Percentiles rank a stretch among this genome's conserved stretches.
These are phyloP conservation scores for Aspergillus affinis DNA, from an alignment of 495 filamentous ascomycete species.

Conservation along the genomic window DNA sequence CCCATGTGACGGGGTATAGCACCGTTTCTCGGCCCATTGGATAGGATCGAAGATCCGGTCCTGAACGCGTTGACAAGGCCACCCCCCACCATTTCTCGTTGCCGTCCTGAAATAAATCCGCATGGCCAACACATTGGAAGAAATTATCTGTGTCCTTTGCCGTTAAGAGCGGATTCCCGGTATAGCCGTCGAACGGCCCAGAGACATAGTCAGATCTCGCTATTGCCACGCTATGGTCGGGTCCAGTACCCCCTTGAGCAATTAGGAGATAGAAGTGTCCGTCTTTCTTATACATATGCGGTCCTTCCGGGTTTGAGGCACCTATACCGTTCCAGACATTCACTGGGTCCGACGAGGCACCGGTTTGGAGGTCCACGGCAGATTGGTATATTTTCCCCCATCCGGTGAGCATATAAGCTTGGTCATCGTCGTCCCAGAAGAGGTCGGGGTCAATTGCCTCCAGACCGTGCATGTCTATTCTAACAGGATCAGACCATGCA, in stretches of 20 bases:
- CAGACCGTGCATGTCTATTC: neutral
- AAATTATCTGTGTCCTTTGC: no score
- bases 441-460: neutral
- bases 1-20: no score
- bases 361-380: neutral
- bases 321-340: neutral
- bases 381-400: neutral
- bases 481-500: neutral
- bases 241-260: constrained; percentile 11
- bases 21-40: no score
- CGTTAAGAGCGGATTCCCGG: neutral
- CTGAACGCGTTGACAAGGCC: no score
- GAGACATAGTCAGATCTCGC: neutral
- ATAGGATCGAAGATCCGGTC: no score
- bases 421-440: neutral
- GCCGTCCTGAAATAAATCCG: no score
- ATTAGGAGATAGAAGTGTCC: constrained; percentile 14
- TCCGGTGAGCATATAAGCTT: neutral
- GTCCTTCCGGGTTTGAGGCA: neutral
- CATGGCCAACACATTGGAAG: no score
- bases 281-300: constrained; percentile 9
- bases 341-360: neutral
- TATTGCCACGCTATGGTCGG: neutral
- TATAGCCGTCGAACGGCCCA: neutral
- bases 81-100: no score